Evolutionary conservation across 2,329 filamentous ascomycete species (phyloP).

Genomic region (Drechslerella dactyloides): DNA sequence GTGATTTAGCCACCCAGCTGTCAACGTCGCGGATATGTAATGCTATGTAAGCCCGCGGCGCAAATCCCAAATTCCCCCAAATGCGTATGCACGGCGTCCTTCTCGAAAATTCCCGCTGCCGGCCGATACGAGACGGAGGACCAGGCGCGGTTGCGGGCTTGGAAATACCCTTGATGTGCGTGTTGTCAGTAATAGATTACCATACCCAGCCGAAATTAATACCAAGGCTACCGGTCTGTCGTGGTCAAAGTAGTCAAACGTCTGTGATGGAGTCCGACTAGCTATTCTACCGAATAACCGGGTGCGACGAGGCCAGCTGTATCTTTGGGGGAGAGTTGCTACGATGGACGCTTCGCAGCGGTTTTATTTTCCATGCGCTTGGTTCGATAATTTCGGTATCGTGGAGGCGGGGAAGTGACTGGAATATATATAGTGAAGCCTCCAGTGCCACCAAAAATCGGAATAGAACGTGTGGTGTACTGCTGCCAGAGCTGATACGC

Average conservation of each 20-base stretch:
- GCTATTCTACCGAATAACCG: constrained; percentile 9
- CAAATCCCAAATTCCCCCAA: neutral
- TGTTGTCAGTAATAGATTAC: neutral
- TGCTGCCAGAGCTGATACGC: neutral
- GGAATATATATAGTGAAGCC: too few species aligned
- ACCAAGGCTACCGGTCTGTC: neutral
- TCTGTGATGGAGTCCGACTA: neutral
- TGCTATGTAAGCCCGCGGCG: neutral
- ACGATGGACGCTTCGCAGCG: too few species aligned
- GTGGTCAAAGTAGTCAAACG: neutral
- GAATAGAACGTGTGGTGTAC: too few species aligned
- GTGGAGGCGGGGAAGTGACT: too few species aligned
- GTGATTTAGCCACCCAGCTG: neutral
- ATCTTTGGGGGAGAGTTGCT: too few species aligned
- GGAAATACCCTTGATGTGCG: neutral
- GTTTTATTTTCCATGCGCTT: too few species aligned
- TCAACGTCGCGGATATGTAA: neutral
- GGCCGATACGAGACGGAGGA: neutral
- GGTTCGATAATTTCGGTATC: too few species aligned
- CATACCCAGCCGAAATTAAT: constrained; percentile 2
- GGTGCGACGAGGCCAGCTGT: neutral
- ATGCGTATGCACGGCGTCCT: neutral
- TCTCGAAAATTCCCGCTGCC: constrained; percentile 10
- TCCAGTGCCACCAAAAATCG: too few species aligned
- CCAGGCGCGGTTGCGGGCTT: neutral